Evolutionary conservation across 2,329 filamentous ascomycete genomes (phyloP).

Genomic region (Diaporthe vexans): DNA sequence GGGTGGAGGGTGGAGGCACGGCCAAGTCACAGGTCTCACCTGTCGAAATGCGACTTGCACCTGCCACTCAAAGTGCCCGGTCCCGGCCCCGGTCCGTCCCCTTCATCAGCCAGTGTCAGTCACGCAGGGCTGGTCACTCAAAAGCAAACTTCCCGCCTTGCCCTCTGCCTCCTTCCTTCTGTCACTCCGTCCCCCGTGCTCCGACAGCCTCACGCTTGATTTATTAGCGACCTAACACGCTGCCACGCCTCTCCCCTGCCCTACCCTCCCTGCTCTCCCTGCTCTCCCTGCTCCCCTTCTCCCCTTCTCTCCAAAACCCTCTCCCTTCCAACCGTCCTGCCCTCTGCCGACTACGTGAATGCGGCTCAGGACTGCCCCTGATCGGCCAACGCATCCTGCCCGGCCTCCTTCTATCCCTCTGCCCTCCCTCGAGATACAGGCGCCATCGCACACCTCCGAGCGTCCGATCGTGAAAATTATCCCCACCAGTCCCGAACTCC

Average conservation of each 20-base stretch:
- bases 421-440: not conserved
- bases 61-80: constrained; percentile 24
- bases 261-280: not conserved
- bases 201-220: not conserved
- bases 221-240: not conserved
- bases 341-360: not conserved
- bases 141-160: constrained; percentile 33
- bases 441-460: not conserved
- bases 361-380: not conserved
- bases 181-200: constrained; percentile 10
- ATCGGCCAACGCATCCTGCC: not conserved
- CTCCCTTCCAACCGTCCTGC: constrained; percentile 16
- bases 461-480: not conserved
- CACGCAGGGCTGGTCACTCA: constrained; percentile 24
- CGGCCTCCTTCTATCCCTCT: constrained; percentile 3
- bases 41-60: constrained; percentile 16
- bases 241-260: not conserved
- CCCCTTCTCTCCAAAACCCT: constrained; percentile 12
- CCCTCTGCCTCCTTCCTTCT: not conserved
- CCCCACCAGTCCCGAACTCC: not conserved
- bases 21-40: constrained; percentile 34
- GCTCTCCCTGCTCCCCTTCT: not conserved
- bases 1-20: constrained; percentile 23
- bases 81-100: constrained; percentile 11
- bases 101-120: constrained; percentile 30